Evolutionary conservation across 768 basidiomycete species (phyloP).

Genomic region (Cubamyces lactineus): DNA sequence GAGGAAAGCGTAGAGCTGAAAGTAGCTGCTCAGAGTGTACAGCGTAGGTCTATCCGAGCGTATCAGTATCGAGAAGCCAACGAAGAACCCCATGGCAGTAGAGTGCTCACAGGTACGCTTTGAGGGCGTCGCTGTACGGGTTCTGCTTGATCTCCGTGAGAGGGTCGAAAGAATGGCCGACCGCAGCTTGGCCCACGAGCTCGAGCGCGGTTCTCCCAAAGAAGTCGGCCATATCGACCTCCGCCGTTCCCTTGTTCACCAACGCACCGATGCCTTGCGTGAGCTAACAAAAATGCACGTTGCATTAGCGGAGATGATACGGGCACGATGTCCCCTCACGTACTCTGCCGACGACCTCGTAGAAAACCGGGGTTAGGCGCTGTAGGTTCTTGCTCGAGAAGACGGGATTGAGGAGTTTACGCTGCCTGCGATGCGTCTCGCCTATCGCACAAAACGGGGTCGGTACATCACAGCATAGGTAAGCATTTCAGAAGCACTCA

Average conservation of each 20-base stretch:
- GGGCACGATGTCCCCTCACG: no score
- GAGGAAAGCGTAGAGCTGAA: constrained; percentile 4
- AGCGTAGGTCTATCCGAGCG: neutral
- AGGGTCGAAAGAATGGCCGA: constrained; percentile 32
- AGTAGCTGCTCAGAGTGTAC: neutral
- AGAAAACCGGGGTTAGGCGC: constrained; percentile 17
- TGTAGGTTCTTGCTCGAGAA: constrained; percentile 23
- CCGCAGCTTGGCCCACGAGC: constrained; percentile 28
- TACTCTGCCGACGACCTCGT: constrained; percentile 15
- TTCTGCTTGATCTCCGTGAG: constrained; percentile 19
- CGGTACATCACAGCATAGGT: no score
- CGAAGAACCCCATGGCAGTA: no score
- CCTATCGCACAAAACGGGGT: constrained; percentile 6
- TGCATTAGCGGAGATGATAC: neutral
- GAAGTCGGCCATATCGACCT: constrained; percentile 28
- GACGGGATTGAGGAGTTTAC: constrained; percentile 25
- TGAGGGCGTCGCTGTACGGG: constrained; percentile 31
- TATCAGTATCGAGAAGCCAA: no score
- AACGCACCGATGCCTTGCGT: neutral
- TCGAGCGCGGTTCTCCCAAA: constrained; percentile 32
- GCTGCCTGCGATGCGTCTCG: constrained; percentile 28
- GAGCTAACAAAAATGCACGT: neutral
- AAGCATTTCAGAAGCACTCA: neutral
- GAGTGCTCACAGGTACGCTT: constrained; percentile 21
- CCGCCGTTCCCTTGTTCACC: neutral